A percentile compares a stretch with the other conserved stretches of the same genome.
Evolutionary conservation across 345 rosid species (phyloP).

Genomic region (Eucalyptus polybractea): DNA sequence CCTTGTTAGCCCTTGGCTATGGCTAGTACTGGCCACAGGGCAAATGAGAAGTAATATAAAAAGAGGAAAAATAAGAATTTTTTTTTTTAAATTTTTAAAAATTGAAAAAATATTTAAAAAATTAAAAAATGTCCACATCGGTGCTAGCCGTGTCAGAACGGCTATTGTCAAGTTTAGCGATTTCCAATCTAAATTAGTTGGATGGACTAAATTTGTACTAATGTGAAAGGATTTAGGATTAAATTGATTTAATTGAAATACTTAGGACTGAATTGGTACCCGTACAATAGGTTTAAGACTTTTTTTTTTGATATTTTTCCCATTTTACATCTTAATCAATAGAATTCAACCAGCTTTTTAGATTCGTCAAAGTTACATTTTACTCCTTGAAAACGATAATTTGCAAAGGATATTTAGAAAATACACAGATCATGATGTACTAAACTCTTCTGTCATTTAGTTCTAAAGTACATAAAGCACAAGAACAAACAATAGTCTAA

Average conservation of each 20-base stretch:
- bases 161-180: fast-evolving
- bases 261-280: fast-evolving
- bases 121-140: fast-evolving
- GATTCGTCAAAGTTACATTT: not conserved
- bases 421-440: no score
- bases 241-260: no score
- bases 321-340: not conserved
- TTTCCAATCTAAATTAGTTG: fast-evolving
- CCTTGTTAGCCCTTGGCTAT: fast-evolving
- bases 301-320: no score
- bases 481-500: no score
- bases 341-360: not conserved
- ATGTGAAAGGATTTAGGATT: fast-evolving
- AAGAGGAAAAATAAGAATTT: no score
- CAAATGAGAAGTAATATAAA: no score
- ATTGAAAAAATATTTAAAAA: no score
- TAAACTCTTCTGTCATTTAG: no score
- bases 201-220: fast-evolving
- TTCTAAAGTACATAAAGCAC: no score
- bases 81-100: no score
- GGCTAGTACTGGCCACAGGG: no score
- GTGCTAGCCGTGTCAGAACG: fast-evolving
- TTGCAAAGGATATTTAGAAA: no score
- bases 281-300: fast-evolving
- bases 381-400: not conserved